Base-by-base conservation (phyloP, 2,329 filamentous ascomycete genomes). In the Pseudocercospora vitis region DNA sequence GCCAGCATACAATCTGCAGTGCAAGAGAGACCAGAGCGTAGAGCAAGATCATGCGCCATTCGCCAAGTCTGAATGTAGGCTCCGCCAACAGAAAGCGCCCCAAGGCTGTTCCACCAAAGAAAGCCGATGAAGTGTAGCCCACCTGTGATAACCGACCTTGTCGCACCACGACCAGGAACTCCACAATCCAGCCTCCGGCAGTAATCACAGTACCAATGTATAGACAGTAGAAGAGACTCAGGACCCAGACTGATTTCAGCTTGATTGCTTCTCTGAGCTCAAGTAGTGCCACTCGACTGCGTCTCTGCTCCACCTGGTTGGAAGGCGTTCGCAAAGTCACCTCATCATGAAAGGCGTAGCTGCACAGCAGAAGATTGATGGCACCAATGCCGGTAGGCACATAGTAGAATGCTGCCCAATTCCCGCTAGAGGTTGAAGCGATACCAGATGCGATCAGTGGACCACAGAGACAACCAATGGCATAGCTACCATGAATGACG, bases 201-300 rank as follows among this genome's bases (percentile, higher is more conserved):
- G 52, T 55, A 18, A 58, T 45, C 1, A 64, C 66, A 0, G 76
- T 78, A 0, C 84, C 83, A 0, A 86, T 71, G 48, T 81, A 80
- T 65, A 85, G 84, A 69, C 86, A 86, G 70, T 81, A 86, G 66
- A 84, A 86, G 1, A 83, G 50, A 45, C 81, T 82, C 2, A 86
- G 63, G 0, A 83, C 65, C 80, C 82, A 86, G 3, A 86, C 70
- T 3, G 73, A 74, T 12, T 71, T 77, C 1, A 67, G 73, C 11
- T 63, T 69, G 0, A 83, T 56, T 0, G 79, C 74, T 6, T 69
- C 67, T 28, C 74, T 74, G 46, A 83, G 75, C 40, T 81, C 70
- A 0, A 59, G 56, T 4, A 73, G 62, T 0, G 78, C 78, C 14
- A 62, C 42, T 12, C 28, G 33, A 14, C 49, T 50, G 11, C 50